phyloP scores from a whole-genome alignment of 257 asterid species.

The Striga asiatica region DNA sequence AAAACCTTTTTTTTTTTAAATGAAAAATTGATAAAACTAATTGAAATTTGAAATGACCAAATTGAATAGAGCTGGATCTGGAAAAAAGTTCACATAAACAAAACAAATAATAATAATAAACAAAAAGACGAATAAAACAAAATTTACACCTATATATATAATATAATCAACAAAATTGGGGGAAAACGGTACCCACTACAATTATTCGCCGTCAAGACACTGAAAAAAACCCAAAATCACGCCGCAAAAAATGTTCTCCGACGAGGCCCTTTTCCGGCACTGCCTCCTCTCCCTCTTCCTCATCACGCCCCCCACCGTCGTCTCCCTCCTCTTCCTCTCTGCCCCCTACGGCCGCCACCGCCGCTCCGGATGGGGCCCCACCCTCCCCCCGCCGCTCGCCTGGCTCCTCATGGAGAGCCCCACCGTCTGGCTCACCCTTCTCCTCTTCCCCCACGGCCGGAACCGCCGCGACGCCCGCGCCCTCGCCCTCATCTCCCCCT shows the following conservation, averaged over 20 bases:
- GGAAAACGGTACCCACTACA: no score
- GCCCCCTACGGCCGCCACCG: conserved; percentile 59
- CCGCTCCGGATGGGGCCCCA: conserved; percentile 55
- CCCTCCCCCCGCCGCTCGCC: conserved; percentile 40
- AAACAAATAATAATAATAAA: no score
- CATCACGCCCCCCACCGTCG: conserved; percentile 33
- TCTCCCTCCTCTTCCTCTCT: conserved; percentile 42
- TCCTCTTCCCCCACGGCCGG: conserved; percentile 44
- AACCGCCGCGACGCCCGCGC: conserved; percentile 29
- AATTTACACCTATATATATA: no score
- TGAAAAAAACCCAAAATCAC: neutral
- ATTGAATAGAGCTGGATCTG: no score
- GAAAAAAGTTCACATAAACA: no score
- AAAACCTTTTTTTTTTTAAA: no score
- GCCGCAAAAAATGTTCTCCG: conserved; percentile 22
- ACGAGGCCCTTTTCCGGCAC: conserved; percentile 21
- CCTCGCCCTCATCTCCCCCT: conserved; percentile 29
- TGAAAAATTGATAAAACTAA: no score
- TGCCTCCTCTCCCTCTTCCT: conserved; percentile 26
- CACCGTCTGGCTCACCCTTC: conserved; percentile 42
- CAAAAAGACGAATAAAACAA: no score
- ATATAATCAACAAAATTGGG: no score
- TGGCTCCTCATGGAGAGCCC: conserved; percentile 67
- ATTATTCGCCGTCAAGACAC: no score
- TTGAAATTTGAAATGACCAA: no score